phyloP scores from a whole-genome alignment of 2,329 filamentous ascomycete genomes.

The Hypoxylon rubiginosum region DNA sequence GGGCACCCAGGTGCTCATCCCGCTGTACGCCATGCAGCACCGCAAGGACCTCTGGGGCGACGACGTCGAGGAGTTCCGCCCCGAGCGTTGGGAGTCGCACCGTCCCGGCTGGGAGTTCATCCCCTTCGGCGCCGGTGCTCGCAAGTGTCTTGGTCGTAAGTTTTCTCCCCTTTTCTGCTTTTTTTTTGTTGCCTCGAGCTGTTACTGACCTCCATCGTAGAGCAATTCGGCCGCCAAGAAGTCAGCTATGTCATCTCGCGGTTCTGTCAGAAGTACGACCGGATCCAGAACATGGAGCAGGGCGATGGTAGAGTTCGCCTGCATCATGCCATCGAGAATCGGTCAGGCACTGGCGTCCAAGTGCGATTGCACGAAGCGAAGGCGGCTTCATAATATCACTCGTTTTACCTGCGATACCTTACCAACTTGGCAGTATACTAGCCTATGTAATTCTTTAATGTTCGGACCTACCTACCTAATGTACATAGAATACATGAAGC shows the following conservation, averaged over 20 bases:
- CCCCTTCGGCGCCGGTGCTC: conserved; percentile 53
- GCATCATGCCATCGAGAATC: conserved; percentile 49
- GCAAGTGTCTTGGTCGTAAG: conserved; percentile 54
- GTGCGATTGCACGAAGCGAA: conserved; percentile 50
- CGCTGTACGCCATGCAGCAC: conserved; percentile 51
- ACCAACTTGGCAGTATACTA: background rate
- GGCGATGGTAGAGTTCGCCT: conserved; percentile 45
- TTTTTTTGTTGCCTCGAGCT: background rate
- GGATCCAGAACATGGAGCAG: conserved; percentile 49
- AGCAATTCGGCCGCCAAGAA: conserved; percentile 47
- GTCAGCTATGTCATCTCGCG: conserved; percentile 46
- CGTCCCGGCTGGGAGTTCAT: conserved; percentile 50
- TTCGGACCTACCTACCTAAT: conserved; percentile 10
- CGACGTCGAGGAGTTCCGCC: conserved; percentile 52
- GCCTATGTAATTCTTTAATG: conserved; percentile 19
- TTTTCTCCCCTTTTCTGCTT: conserved; percentile 21
- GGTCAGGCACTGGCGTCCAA: conserved; percentile 53
- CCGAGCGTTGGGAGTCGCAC: conserved; percentile 51
- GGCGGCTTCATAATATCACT: conserved; percentile 6
- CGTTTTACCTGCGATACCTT: background rate
- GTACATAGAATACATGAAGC: background rate
- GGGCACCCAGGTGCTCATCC: conserved; percentile 46
- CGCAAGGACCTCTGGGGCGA: conserved; percentile 53
- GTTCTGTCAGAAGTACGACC: conserved; percentile 48
- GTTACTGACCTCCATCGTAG: conserved; percentile 20